These are phyloP conservation scores for Yamagishiella unicocca DNA, from an alignment of 139 green algal genomes.

Conservation along the genomic window DNA sequence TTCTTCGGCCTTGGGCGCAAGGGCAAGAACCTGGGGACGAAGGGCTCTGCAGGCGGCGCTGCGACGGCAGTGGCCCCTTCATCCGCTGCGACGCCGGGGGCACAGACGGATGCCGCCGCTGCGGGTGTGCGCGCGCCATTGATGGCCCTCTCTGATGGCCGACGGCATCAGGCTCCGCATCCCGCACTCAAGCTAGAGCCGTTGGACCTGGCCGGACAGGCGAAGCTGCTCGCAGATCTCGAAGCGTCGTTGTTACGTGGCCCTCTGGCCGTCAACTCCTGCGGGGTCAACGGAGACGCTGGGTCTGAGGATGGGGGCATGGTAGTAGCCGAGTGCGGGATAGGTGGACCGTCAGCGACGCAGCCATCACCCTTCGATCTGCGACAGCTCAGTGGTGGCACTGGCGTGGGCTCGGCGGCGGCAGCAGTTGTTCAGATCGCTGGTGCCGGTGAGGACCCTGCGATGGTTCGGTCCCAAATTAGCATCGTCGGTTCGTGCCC, in stretches of 20 bases:
- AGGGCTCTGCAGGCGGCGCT: background rate
- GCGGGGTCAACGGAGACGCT: no score
- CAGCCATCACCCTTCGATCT: background rate
- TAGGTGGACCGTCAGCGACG: no score
- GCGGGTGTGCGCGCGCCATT: no score
- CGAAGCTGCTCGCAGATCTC: background rate
- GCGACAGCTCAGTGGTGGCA: background rate
- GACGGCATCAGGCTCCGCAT: background rate
- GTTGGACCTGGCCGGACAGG: background rate
- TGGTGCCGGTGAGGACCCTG: background rate
- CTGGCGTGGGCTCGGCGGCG: background rate
- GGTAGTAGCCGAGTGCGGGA: no score
- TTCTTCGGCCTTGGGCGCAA: conserved; percentile 25
- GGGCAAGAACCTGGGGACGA: conserved; percentile 33
- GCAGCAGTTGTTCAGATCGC: background rate
- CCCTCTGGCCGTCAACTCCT: no score
- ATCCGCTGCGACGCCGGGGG: background rate
- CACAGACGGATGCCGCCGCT: no score
- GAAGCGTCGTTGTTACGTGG: no score
- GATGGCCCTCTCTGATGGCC: no score
- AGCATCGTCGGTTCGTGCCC: conserved; percentile 8
- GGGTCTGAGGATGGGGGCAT: no score
- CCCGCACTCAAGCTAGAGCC: conserved; percentile 2
- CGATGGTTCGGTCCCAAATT: background rate
- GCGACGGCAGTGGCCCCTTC: background rate